Percentiles rank a stretch among this genome's conserved stretches.
Conservation (phyloP, 768 basidiomycete species). For the Tephrocybe rancida region DNA sequence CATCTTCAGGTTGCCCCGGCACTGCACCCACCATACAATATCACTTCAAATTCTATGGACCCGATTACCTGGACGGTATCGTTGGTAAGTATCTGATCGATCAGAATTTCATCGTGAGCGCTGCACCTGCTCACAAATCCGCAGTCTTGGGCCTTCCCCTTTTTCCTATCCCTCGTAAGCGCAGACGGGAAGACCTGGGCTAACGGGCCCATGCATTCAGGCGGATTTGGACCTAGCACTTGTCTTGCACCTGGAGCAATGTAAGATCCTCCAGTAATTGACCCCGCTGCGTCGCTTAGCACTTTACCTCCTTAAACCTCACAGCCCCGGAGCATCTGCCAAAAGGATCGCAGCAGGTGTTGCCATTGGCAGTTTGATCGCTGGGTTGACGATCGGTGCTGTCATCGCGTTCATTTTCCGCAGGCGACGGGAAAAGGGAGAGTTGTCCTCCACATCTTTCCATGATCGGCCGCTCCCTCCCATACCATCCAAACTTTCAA, state of each 20-base stretch:
- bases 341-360: slow-evolving; percentile 17
- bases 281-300: background rate
- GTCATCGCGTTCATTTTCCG: slow-evolving; percentile 7
- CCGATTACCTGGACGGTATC: slow-evolving; percentile 43
- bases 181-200: slow-evolving; percentile 49
- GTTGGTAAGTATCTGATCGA: slow-evolving; percentile 25
- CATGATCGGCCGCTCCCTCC: background rate
- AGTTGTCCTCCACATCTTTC: background rate
- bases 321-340: slow-evolving; percentile 16
- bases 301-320: background rate
- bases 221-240: slow-evolving; percentile 35
- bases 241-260: slow-evolving; percentile 44
- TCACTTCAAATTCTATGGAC: slow-evolving; percentile 41
- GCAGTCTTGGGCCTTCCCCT: slow-evolving; percentile 48
- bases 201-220: slow-evolving; percentile 51
- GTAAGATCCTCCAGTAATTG: slow-evolving; percentile 18
- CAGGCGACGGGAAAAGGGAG: background rate
- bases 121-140: background rate
- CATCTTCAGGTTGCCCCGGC: slow-evolving; percentile 46
- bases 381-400: slow-evolving; percentile 13
- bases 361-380: slow-evolving; percentile 21
- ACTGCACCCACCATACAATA: slow-evolving; percentile 52
- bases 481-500: background rate
- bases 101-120: no score
- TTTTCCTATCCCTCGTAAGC: slow-evolving; percentile 50